Percentiles rank a stretch among this genome's conserved stretches.
These are phyloP conservation scores for Tilletia caries DNA, from an alignment of 1,284 basidiomycete genomes.

Conservation along the genomic window DNA sequence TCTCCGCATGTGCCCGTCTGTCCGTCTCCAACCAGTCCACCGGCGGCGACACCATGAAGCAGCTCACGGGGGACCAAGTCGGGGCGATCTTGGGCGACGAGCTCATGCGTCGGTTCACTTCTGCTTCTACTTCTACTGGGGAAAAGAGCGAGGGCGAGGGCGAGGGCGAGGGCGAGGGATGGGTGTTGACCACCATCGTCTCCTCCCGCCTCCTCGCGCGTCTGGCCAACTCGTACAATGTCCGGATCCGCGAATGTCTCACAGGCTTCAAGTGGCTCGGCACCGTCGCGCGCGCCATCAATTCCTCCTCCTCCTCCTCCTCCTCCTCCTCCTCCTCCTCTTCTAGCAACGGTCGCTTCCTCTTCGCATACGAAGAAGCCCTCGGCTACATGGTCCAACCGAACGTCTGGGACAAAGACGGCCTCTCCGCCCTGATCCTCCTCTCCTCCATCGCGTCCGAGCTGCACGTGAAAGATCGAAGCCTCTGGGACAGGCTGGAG, in stretches of 20 bases:
- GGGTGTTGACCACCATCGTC: conserved; percentile 40
- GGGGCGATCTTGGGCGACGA: conserved; percentile 42
- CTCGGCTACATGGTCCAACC: conserved; percentile 42
- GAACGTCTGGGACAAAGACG: conserved; percentile 46
- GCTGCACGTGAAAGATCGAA: conserved; percentile 19
- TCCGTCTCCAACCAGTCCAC: no score
- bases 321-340: neutral
- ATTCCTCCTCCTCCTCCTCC: conserved; percentile 24
- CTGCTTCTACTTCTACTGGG: no score
- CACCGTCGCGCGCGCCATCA: conserved; percentile 31
- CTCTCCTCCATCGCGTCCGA: conserved; percentile 38
- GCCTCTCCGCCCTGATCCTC: conserved; percentile 38
- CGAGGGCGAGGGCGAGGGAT: conserved; percentile 21
- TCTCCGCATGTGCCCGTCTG: conserved; percentile 38
- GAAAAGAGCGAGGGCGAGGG: conserved; percentile 13
- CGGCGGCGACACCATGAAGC: conserved; percentile 26
- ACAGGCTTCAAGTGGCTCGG: conserved; percentile 51
- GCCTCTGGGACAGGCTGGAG: conserved; percentile 39
- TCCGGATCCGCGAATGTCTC: conserved; percentile 36
- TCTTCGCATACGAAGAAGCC: conserved; percentile 47
- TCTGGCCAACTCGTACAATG: conserved; percentile 30
- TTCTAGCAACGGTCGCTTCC: conserved; percentile 23
- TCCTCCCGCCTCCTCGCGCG: conserved; percentile 36
- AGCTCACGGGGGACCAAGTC: conserved; percentile 42
- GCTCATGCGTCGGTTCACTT: conserved; percentile 26